Conservation (phyloP, 2,329 filamentous ascomycete genomes). For the Neoarthrinium moseri region DNA sequence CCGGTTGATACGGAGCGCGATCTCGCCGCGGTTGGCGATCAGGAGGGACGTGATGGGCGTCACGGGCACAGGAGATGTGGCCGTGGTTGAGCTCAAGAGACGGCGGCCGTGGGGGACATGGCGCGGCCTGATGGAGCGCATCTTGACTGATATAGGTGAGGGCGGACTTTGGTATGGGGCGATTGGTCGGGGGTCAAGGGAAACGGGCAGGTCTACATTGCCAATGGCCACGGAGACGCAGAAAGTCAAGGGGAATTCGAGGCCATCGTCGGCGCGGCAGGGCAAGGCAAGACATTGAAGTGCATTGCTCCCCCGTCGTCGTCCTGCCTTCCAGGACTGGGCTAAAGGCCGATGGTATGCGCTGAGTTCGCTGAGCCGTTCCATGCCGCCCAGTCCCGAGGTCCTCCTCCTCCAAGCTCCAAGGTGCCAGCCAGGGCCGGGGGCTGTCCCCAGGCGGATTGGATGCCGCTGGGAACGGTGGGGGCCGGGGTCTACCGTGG, state of each 20-base stretch:
- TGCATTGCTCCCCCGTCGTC: no score
- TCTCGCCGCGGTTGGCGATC: conserved; percentile 96
- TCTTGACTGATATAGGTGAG: conserved; percentile 26
- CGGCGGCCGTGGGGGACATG: conserved; percentile 44
- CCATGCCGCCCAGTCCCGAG: conserved; percentile 9
- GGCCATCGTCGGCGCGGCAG: no score
- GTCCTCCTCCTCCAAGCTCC: no score
- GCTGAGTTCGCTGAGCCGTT: background rate
- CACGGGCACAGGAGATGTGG: conserved; percentile 30
- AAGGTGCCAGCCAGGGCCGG: no score
- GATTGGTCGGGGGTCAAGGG: background rate
- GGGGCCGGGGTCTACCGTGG: no score
- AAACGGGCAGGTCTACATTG: background rate
- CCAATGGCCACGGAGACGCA: background rate
- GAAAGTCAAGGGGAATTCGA: no score
- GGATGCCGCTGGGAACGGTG: no score
- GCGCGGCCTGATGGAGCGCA: conserved; percentile 56
- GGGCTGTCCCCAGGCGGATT: no score
- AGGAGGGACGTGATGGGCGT: conserved; percentile 74
- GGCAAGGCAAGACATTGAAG: no score
- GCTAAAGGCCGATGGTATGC: conserved; percentile 11
- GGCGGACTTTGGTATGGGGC: background rate
- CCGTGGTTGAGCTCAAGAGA: conserved; percentile 29
- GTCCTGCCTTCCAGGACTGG: background rate
- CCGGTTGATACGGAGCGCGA: conserved; percentile 86